Evolutionary conservation across 2,329 filamentous ascomycete species (phyloP).

Genomic region (Fusarium coffeatum): DNA sequence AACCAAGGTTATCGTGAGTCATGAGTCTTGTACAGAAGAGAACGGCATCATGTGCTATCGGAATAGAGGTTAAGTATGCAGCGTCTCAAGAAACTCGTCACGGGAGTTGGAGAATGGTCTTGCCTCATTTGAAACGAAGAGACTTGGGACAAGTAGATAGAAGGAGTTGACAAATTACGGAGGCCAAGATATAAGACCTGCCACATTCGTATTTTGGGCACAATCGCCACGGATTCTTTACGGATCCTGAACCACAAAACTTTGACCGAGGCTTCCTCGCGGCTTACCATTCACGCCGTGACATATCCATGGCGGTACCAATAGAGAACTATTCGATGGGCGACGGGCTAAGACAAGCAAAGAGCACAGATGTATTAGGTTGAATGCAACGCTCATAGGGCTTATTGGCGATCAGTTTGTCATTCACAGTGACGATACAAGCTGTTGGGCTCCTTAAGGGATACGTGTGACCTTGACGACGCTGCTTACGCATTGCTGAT

Average conservation of each 20-base stretch:
- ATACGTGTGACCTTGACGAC: fast-evolving
- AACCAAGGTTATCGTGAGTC: no score
- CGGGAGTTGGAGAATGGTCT: background rate
- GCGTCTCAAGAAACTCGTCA: background rate
- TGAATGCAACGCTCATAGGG: background rate
- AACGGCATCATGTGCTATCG: background rate
- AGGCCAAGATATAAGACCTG: background rate
- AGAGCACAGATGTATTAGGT: background rate
- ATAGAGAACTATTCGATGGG: background rate
- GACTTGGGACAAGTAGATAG: background rate
- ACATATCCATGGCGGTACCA: background rate
- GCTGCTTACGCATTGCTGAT: background rate
- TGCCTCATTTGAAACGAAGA: background rate
- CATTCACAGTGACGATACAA: no score
- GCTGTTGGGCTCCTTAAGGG: background rate
- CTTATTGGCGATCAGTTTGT: background rate
- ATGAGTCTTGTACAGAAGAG: background rate
- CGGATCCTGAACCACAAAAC: background rate
- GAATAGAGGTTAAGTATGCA: background rate
- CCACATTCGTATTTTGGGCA: background rate
- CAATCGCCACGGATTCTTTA: background rate
- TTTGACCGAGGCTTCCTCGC: background rate
- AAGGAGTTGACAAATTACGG: background rate
- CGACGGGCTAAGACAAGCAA: background rate
- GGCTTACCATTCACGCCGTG: background rate